Conservation (phyloP, 2,329 filamentous ascomycete species). For the Herpotrichia juniperi region DNA sequence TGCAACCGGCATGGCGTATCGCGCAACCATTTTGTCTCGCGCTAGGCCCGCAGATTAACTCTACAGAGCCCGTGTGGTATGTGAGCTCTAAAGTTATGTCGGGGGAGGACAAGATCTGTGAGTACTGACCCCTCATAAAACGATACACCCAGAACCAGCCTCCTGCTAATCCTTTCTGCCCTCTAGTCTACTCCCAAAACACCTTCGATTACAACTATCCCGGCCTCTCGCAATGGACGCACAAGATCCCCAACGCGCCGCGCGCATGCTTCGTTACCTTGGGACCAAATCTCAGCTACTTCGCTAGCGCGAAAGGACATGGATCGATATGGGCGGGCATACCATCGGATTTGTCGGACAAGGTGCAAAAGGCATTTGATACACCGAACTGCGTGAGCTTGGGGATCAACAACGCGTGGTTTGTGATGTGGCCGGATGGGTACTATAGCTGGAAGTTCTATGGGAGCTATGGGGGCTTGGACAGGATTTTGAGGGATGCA, state of each 20-base stretch:
- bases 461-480: slow-evolving; percentile 32
- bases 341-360: slow-evolving; percentile 37
- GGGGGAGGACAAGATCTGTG: slow-evolving; percentile 44
- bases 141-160: slow-evolving; percentile 12
- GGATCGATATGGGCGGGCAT: slow-evolving; percentile 44
- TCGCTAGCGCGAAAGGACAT: slow-evolving; percentile 34
- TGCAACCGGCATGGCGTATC: slow-evolving; percentile 39
- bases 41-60: slow-evolving; percentile 35
- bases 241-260: slow-evolving; percentile 32
- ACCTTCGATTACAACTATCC: slow-evolving; percentile 39
- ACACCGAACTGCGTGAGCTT: slow-evolving; percentile 37
- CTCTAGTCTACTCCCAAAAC: slow-evolving; percentile 37
- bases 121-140: slow-evolving; percentile 19
- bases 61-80: slow-evolving; percentile 41
- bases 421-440: slow-evolving; percentile 40
- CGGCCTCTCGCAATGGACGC: slow-evolving; percentile 37
- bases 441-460: slow-evolving; percentile 41
- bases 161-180: slow-evolving; percentile 18
- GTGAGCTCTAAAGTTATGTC: slow-evolving; percentile 37
- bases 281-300: slow-evolving; percentile 37
- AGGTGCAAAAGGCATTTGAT: slow-evolving; percentile 39
- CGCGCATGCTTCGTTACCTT: slow-evolving; percentile 40
- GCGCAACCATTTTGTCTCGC: slow-evolving; percentile 41
- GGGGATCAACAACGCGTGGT: slow-evolving; percentile 39
- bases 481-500: slow-evolving; percentile 33